Evolutionary conservation across 768 basidiomycete genomes (phyloP), one percentile per base, ranked within the genome.

Genomic region (Lactarius hengduanensis): DNA sequence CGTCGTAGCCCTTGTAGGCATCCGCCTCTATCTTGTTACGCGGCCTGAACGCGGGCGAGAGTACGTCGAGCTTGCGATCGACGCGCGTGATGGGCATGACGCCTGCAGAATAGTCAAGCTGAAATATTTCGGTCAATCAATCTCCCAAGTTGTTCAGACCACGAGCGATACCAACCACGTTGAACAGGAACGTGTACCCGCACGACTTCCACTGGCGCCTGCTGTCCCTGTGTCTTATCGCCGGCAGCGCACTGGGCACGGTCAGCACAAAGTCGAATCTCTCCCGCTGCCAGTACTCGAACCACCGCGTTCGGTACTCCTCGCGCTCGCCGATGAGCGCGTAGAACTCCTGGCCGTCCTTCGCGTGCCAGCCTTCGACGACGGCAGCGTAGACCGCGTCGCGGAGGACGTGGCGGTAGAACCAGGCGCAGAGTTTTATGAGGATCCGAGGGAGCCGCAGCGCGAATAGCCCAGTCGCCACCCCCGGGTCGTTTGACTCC

Each of bases 101-200:
- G n/a, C 86, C 84, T 2, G 84, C 85, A 28, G 80, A 74, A 66
- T 81, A 84, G 71, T 89, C 86, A 30, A 86, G 75, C 83, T 73
- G 36, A 1, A 38, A 34, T 30, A 30, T 3, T 26, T 18, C 16
- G 6, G 38, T 15, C 38, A 63, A 32, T 67, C 59, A 45, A 41
- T 16, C 15, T 55, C 40, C 16, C 62, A 68, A 11, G 15, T 40
- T 38, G 36, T 36, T 22, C 11, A 60, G 3, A 60, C 45, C 28
- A 45, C 10, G 43, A 56, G 53, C 13, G 28, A 28, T 30, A 72
- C 82, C 62, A 55, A 88, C 88, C 71, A 90, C 69, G 66, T 87
- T 91, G 76, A 87, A 91, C 38, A 91, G 71, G 71, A 86, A 84
- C 0, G 87, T 85, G 72, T 88, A 89, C 8, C 83, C 83, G 9